Percentiles rank a stretch among this genome's conserved stretches.
Evolutionary conservation across 345 rosid species (phyloP).

Genomic region (Moringa oleifera): DNA sequence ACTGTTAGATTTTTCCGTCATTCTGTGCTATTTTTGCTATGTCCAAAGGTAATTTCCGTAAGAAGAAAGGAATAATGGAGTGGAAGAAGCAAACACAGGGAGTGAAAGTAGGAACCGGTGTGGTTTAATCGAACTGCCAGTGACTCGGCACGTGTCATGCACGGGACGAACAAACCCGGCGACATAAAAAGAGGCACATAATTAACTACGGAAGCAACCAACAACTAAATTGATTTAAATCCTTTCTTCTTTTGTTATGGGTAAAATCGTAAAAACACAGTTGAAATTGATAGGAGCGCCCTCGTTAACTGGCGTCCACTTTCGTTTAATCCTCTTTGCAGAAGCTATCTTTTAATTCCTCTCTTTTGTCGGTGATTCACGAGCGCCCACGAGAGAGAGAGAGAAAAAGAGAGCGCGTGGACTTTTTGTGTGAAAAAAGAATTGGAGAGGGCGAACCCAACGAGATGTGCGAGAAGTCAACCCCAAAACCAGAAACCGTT

Average conservation of each 20-base stretch:
- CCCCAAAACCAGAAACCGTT: slow-evolving; percentile 38
- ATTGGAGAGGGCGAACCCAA: background rate
- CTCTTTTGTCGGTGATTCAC: slow-evolving; percentile 39
- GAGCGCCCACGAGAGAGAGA: slow-evolving; percentile 1
- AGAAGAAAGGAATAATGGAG: background rate
- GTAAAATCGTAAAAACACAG: no score
- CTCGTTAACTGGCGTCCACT: slow-evolving; percentile 19
- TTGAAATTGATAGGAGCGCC: slow-evolving; percentile 22
- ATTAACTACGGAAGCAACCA: no score
- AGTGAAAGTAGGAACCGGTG: background rate
- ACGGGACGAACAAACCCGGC: no score
- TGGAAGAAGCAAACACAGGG: slow-evolving; percentile 2
- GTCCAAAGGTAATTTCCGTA: background rate
- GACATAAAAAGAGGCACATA: no score
- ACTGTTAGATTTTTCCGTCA: background rate
- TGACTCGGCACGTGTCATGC: no score
- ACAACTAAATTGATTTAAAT: no score
- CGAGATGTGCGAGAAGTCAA: slow-evolving; percentile 46
- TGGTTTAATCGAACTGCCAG: no score
- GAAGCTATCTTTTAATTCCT: background rate
- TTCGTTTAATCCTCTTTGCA: background rate
- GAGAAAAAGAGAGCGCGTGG: slow-evolving; percentile 29
- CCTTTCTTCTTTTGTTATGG: no score
- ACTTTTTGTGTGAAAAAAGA: slow-evolving; percentile 16
- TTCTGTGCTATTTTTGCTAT: background rate